These are phyloP conservation scores for Aegilops umbellulata DNA, from an alignment of 176 grass and related monocot genomes.

Conservation along the genomic window DNA sequence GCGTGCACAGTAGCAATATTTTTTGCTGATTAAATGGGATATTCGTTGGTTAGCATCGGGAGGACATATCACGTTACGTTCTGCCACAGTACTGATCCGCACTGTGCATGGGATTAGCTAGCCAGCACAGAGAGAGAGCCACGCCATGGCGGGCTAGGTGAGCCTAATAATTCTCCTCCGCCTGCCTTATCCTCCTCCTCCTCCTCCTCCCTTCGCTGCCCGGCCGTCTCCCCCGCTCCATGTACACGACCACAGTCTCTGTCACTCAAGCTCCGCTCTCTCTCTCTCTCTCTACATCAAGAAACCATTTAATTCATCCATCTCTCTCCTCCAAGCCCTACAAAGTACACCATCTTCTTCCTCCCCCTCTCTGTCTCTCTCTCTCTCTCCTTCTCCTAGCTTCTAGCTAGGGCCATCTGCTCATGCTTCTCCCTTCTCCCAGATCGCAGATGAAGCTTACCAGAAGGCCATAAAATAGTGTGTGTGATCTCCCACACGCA, in stretches of 20 bases:
- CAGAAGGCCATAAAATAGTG: slow-evolving; percentile 73
- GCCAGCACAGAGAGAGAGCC: not conserved
- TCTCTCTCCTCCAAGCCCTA: slow-evolving; percentile 57
- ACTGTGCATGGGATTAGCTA: slow-evolving; percentile 44
- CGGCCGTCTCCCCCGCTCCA: slow-evolving; percentile 25
- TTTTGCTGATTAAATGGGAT: slow-evolving; percentile 15
- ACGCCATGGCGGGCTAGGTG: not conserved
- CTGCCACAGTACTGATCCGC: slow-evolving; percentile 51
- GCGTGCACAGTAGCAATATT: not conserved
- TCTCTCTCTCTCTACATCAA: slow-evolving; percentile 31
- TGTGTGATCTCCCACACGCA: slow-evolving; percentile 65
- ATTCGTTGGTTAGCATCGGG: slow-evolving; percentile 52
- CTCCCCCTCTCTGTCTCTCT: slow-evolving; percentile 4
- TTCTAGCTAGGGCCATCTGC: slow-evolving; percentile 50
- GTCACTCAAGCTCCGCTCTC: slow-evolving; percentile 4
- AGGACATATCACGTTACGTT: slow-evolving; percentile 62
- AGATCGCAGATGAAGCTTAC: slow-evolving; percentile 42
- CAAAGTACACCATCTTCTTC: slow-evolving; percentile 58
- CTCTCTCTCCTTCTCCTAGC: not conserved
- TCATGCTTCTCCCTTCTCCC: slow-evolving; percentile 39
- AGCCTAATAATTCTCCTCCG: slow-evolving; percentile 43
- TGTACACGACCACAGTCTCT: slow-evolving; percentile 37
- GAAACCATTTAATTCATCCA: slow-evolving; percentile 54
- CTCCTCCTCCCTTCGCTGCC: not conserved
- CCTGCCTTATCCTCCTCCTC: not conserved